Conservation (phyloP, 306 rosid genomes). For the Begonia masoniana region DNA sequence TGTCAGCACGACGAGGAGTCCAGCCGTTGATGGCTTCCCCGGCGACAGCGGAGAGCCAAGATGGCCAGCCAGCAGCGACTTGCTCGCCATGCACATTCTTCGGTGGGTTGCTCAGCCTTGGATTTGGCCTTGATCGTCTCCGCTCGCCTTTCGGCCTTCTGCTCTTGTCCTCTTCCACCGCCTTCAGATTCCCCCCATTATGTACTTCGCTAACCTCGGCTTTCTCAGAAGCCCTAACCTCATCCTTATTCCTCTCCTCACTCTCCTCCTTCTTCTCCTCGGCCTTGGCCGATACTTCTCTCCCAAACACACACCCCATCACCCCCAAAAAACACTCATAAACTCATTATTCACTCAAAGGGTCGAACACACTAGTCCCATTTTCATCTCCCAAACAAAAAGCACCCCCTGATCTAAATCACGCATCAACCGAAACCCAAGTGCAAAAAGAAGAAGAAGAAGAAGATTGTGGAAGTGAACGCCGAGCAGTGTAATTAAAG, state of each 20-base stretch:
- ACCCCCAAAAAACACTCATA: slow-evolving; percentile 31
- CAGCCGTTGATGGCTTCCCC: slow-evolving; percentile 95
- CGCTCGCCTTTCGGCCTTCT: slow-evolving; percentile 40
- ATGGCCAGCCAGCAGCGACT: slow-evolving; percentile 99
- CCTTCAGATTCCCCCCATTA: slow-evolving; percentile 36
- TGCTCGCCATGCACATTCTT: slow-evolving; percentile 86
- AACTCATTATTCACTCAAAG: slow-evolving; percentile 20
- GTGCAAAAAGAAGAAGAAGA: not conserved
- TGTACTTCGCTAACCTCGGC: slow-evolving; percentile 20
- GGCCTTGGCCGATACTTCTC: slow-evolving; percentile 25
- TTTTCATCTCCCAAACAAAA: slow-evolving; percentile 17
- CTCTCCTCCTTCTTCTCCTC: slow-evolving; percentile 11
- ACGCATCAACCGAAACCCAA: slow-evolving; percentile 27
- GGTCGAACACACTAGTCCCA: slow-evolving; percentile 21
- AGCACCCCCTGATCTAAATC: slow-evolving; percentile 3
- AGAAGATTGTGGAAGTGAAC: too few species aligned
- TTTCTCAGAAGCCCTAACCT: slow-evolving; percentile 21
- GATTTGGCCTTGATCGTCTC: slow-evolving; percentile 75
- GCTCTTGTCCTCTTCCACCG: slow-evolving; percentile 31
- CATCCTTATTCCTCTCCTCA: slow-evolving; percentile 15
- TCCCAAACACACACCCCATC: slow-evolving; percentile 90
- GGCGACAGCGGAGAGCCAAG: slow-evolving; percentile 96
- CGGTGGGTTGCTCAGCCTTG: slow-evolving; percentile 74
- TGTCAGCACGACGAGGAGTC: slow-evolving; percentile 83
- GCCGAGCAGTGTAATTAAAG: slow-evolving; percentile 6